Conservation (phyloP, 1,284 basidiomycete genomes). For the Naganishia albida region DNA sequence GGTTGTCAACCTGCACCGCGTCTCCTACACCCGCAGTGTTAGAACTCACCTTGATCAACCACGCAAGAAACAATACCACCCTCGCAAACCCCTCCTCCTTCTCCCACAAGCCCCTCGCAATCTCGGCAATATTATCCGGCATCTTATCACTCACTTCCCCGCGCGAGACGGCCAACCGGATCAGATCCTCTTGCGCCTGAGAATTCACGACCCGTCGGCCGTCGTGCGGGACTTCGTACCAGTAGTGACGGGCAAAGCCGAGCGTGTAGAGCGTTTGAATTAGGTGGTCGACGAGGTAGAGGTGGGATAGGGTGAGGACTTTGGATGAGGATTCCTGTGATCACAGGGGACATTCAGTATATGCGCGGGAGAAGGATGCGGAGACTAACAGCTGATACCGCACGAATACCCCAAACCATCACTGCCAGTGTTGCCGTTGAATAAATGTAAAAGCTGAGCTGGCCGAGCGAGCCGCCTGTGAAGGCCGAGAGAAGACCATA, state of each 20-base stretch:
- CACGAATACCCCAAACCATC: constrained; percentile 83
- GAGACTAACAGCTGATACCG: constrained; percentile 71
- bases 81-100: constrained; percentile 82
- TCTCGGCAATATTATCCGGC: constrained; percentile 57
- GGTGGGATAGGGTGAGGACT: constrained; percentile 84
- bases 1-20: too few species aligned
- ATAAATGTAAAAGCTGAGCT: constrained; percentile 90
- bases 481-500: constrained; percentile 92
- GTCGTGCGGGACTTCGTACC: constrained; percentile 87
- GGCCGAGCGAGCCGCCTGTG: constrained; percentile 83
- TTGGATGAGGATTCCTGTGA: constrained; percentile 79
- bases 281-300: constrained; percentile 89
- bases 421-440: constrained; percentile 79
- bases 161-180: constrained; percentile 54
- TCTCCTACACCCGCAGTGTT: not conserved
- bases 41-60: constrained; percentile 78
- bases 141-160: constrained; percentile 43
- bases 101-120: constrained; percentile 82
- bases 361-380: constrained; percentile 8
- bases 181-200: constrained; percentile 79
- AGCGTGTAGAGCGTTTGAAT: constrained; percentile 89
- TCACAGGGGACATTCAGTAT: too few species aligned
- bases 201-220: constrained; percentile 77
- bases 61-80: constrained; percentile 71
- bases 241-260: constrained; percentile 87